Conservation (phyloP, 345 rosid species). For the Psidium friedrichsthalianum region DNA sequence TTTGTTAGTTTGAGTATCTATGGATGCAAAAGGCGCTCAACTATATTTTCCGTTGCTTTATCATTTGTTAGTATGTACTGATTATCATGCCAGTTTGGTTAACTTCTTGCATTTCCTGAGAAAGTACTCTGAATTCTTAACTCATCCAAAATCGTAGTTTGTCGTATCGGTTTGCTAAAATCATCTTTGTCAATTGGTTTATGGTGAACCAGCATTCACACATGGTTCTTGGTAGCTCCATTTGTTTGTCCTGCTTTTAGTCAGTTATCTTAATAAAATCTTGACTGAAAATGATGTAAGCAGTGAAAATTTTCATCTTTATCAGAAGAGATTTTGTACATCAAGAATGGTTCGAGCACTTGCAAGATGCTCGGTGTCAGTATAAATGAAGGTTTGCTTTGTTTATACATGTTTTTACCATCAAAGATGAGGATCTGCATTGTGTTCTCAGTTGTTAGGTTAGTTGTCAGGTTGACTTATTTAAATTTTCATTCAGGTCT, state of each 20-base stretch:
- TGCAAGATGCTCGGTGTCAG: background rate
- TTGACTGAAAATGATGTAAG: background rate
- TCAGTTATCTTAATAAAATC: background rate
- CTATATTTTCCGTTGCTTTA: background rate
- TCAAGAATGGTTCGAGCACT: background rate
- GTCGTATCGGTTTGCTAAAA: background rate
- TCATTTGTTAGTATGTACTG: background rate
- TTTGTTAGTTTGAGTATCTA: background rate
- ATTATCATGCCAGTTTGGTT: background rate
- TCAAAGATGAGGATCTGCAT: background rate
- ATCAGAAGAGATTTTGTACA: background rate
- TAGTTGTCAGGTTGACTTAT: background rate
- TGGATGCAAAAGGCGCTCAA: background rate
- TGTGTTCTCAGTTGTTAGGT: background rate
- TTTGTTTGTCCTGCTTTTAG: background rate
- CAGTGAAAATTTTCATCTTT: background rate
- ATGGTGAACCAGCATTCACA: background rate
- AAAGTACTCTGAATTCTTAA: background rate
- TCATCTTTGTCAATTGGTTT: background rate
- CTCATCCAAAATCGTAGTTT: background rate
- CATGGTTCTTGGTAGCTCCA: background rate
- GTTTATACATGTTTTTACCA: background rate
- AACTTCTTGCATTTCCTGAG: background rate
- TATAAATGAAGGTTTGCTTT: background rate
- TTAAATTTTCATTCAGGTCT: conserved; percentile 41